These are phyloP conservation scores for Stephanodiscus triporus DNA, from an alignment of 108 stramenopile species.

Conservation along the genomic window DNA sequence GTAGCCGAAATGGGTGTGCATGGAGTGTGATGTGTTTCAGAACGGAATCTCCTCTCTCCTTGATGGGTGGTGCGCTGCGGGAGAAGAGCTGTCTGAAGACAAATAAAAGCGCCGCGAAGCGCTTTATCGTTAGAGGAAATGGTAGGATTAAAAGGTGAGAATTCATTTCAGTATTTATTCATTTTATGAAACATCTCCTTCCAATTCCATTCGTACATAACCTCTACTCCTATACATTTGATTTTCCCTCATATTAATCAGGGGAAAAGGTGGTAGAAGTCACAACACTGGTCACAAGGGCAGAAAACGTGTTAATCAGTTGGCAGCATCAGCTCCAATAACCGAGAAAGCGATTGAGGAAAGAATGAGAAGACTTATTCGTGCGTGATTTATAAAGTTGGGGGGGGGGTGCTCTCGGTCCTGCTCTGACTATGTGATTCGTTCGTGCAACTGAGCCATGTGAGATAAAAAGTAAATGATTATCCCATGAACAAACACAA, in stretches of 20 bases:
- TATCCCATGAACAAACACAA: too few species aligned
- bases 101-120: conserved; percentile 71
- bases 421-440: too few species aligned
- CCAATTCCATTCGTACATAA: background rate
- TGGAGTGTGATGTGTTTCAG: background rate
- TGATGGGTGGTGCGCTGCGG: conserved; percentile 27
- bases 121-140: conserved; percentile 73
- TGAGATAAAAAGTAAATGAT: too few species aligned
- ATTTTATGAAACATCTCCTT: conserved; percentile 1
- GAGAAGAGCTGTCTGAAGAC: conserved; percentile 66
- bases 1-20: background rate
- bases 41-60: background rate
- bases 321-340: conserved; percentile 66
- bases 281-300: conserved; percentile 88
- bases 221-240: too few species aligned
- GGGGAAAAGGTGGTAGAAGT: conserved; percentile 57
- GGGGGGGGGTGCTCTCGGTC: background rate
- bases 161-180: background rate
- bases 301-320: conserved; percentile 58
- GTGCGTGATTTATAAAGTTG: conserved; percentile 15
- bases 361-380: conserved; percentile 65
- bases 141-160: conserved; percentile 79
- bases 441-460: too few species aligned
- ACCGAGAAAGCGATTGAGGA: conserved; percentile 67
- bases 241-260: conserved; percentile 3